Evolutionary conservation across 1,284 basidiomycete genomes (phyloP).

Genomic region (Farysia itapuensis): DNA sequence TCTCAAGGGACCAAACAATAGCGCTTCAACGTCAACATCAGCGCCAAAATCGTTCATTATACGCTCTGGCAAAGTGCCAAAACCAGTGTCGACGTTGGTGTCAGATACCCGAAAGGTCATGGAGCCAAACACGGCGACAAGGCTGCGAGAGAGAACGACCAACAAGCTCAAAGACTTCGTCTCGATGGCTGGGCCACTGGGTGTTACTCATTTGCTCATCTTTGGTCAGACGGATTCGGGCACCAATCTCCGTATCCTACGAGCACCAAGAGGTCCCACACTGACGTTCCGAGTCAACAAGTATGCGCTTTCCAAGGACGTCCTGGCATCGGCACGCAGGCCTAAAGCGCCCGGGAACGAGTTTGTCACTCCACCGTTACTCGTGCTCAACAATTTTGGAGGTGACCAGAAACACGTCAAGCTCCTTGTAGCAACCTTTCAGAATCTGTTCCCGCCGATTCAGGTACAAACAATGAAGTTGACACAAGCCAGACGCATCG

Average conservation of each 20-base stretch:
- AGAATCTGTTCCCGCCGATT: slow-evolving; percentile 83
- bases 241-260: slow-evolving; percentile 75
- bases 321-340: slow-evolving; percentile 70
- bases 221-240: slow-evolving; percentile 70
- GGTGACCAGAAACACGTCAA: slow-evolving; percentile 70
- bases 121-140: slow-evolving; percentile 95
- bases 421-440: slow-evolving; percentile 74
- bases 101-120: slow-evolving; percentile 90
- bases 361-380: slow-evolving; percentile 78
- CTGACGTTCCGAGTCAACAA: slow-evolving; percentile 89
- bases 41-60: slow-evolving; percentile 74
- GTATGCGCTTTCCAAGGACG: slow-evolving; percentile 85
- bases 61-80: slow-evolving; percentile 88
- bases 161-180: slow-evolving; percentile 95
- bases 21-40: slow-evolving; percentile 23
- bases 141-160: slow-evolving; percentile 80
- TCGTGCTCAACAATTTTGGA: slow-evolving; percentile 71
- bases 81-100: slow-evolving; percentile 82
- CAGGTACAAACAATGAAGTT: slow-evolving; percentile 67
- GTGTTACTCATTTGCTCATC: slow-evolving; percentile 89
- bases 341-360: slow-evolving; percentile 74
- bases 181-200: slow-evolving; percentile 84
- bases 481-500: slow-evolving; percentile 70
- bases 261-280: slow-evolving; percentile 88
- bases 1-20: slow-evolving; percentile 53